Evolutionary conservation across 305 asterid genomes (phyloP).

Genomic region (Ilex paraguariensis): DNA sequence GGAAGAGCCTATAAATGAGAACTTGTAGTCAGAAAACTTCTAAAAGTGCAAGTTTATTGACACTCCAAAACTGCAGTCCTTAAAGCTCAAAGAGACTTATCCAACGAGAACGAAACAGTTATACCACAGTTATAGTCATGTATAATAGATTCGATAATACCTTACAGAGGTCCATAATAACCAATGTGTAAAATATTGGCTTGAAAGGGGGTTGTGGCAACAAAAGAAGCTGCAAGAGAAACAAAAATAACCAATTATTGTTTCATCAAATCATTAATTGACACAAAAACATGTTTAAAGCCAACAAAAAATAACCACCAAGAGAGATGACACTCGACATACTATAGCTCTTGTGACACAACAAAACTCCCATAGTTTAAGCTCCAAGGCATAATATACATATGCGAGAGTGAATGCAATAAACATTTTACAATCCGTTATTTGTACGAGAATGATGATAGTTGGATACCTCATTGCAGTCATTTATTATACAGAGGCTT

Average conservation of each 20-base stretch:
- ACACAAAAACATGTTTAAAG: not conserved
- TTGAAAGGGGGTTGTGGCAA: slow-evolving; percentile 94
- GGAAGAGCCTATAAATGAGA: slow-evolving; percentile 82
- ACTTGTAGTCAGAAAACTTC: slow-evolving; percentile 19
- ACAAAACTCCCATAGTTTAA: no score
- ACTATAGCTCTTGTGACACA: no score
- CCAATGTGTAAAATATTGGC: slow-evolving; percentile 92
- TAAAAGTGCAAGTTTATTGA: not conserved
- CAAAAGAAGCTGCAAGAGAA: slow-evolving; percentile 73
- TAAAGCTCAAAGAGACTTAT: no score
- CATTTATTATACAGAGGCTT: no score
- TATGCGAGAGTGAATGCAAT: not conserved
- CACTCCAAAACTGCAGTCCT: not conserved
- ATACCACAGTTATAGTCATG: not conserved
- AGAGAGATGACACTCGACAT: not conserved
- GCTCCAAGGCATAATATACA: no score
- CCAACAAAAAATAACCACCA: not conserved
- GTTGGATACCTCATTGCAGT: not conserved
- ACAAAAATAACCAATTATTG: not conserved
- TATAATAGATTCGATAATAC: slow-evolving; percentile 29
- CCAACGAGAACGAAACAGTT: no score
- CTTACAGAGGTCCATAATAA: slow-evolving; percentile 98
- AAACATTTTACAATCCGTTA: not conserved
- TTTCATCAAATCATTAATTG: not conserved
- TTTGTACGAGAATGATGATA: not conserved